These are phyloP conservation scores for Cercospora sesami DNA, from an alignment of 2,329 filamentous ascomycete species.

Conservation along the genomic window DNA sequence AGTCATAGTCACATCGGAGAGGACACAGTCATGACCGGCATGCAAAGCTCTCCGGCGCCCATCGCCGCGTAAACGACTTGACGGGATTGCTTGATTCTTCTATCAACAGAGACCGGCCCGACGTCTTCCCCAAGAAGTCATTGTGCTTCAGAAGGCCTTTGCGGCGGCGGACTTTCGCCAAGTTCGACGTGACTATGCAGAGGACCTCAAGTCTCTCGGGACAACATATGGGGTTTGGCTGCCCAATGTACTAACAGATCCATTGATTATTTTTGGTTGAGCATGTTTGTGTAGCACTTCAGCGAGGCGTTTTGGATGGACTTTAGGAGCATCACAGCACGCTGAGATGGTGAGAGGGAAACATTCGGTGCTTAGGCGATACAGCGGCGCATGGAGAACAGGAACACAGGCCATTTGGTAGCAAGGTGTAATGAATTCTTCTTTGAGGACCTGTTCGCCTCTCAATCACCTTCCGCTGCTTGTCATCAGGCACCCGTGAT, in stretches of 20 bases:
- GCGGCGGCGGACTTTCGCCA: neutral
- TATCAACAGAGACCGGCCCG: neutral
- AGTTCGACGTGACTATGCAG: neutral
- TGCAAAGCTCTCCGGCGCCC: slow-evolving; percentile 41
- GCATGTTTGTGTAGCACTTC: slow-evolving; percentile 6
- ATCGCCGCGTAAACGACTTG: neutral
- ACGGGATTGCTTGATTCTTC: neutral
- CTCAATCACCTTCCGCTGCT: neutral
- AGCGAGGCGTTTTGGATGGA: slow-evolving; percentile 22
- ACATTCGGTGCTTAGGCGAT: neutral
- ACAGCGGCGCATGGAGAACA: neutral
- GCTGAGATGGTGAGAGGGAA: neutral
- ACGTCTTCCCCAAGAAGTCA: neutral
- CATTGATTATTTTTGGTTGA: neutral
- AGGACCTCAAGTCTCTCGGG: neutral
- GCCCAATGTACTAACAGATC: neutral
- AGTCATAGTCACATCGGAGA: slow-evolving; percentile 54
- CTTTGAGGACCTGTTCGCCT: neutral
- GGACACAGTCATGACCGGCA: slow-evolving; percentile 33
- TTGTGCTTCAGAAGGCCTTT: neutral
- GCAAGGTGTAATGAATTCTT: neutral
- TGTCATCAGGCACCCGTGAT: neutral
- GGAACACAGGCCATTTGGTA: neutral
- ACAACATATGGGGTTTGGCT: neutral
- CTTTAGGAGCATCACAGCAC: slow-evolving; percentile 1